A percentile compares a stretch with the other conserved stretches of the same genome.
Conservation (phyloP, 768 basidiomycete species). For the Suillus paluster region DNA sequence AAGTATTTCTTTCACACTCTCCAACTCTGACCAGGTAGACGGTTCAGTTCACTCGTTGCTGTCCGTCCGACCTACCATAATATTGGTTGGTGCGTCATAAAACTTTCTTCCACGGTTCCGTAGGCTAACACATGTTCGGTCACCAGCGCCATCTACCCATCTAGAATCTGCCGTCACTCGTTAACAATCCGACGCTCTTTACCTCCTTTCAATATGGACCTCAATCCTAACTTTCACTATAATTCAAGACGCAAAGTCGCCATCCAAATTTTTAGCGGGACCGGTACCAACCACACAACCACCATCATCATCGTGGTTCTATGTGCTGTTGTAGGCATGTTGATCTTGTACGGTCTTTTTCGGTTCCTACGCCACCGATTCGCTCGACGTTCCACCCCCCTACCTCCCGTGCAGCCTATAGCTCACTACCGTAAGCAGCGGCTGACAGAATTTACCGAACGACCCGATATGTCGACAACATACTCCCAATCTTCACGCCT, state of each 20-base stretch:
- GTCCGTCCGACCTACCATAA: not conserved
- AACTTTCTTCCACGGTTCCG: not conserved
- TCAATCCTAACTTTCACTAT: not conserved
- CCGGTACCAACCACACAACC: slow-evolving; percentile 10
- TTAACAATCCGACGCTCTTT: slow-evolving; percentile 5
- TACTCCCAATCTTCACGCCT: slow-evolving; percentile 29
- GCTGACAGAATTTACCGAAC: slow-evolving; percentile 44
- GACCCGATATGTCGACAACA: slow-evolving; percentile 21
- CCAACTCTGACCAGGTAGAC: not conserved
- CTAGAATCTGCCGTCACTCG: not conserved
- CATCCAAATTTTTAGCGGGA: not conserved
- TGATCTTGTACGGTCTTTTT: slow-evolving; percentile 42
- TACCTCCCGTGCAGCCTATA: slow-evolving; percentile 69
- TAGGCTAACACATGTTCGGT: not conserved
- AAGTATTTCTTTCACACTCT: not conserved
- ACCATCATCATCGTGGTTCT: slow-evolving; percentile 57
- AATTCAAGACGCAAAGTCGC: not conserved
- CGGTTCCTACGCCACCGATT: slow-evolving; percentile 41
- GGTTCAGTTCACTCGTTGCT: not conserved
- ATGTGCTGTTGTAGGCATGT: slow-evolving; percentile 45
- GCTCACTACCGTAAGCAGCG: slow-evolving; percentile 62
- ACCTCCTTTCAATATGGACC: not conserved
- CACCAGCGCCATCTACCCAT: not conserved
- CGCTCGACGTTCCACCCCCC: slow-evolving; percentile 44
- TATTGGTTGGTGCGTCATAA: not conserved